A percentile compares a stretch with the other conserved stretches of the same genome.
Evolutionary conservation across 1,284 basidiomycete species (phyloP).

Genomic region (Moesziomyces globuligerus): DNA sequence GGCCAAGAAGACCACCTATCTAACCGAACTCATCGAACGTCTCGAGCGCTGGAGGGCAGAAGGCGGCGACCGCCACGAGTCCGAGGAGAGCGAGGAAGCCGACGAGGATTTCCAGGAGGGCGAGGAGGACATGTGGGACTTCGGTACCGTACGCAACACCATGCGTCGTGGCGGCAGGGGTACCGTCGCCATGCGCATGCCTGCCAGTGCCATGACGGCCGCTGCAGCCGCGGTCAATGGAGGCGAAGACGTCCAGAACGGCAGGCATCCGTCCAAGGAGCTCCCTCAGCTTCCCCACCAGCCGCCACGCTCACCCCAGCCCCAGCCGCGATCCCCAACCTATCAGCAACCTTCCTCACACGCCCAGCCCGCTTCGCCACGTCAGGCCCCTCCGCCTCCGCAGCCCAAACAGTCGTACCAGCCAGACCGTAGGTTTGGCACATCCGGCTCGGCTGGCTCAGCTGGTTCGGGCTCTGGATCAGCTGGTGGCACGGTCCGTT

Average conservation of each 20-base stretch:
- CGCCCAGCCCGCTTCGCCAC: conserved; percentile 25
- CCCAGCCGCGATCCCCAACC: conserved; percentile 18
- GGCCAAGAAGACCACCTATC: conserved; percentile 91
- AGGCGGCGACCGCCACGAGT: conserved; percentile 70
- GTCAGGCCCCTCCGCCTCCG: conserved; percentile 11
- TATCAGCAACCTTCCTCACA: conserved; percentile 18
- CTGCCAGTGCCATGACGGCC: conserved; percentile 47
- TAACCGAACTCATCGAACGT: conserved; percentile 94
- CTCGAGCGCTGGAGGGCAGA: conserved; percentile 88
- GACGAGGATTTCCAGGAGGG: conserved; percentile 53
- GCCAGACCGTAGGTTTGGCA: conserved; percentile 37
- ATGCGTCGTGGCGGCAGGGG: conserved; percentile 49
- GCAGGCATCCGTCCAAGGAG: conserved; percentile 32
- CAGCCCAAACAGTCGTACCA: conserved; percentile 21
- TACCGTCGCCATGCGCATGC: conserved; percentile 50
- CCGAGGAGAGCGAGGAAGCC: conserved; percentile 50
- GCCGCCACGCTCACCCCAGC: conserved; percentile 17
- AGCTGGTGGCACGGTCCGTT: conserved; percentile 53
- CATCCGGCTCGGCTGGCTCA: conserved; percentile 39
- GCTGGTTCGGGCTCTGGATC: conserved; percentile 50
- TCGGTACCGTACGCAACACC: conserved; percentile 58
- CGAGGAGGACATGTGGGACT: conserved; percentile 61
- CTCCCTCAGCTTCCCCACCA: conserved; percentile 39
- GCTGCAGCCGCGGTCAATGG: conserved; percentile 38
- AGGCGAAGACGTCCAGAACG: conserved; percentile 16